Base-by-base conservation (phyloP, 148 eudicot species). In the Amaranthus hypochondriacus region DNA sequence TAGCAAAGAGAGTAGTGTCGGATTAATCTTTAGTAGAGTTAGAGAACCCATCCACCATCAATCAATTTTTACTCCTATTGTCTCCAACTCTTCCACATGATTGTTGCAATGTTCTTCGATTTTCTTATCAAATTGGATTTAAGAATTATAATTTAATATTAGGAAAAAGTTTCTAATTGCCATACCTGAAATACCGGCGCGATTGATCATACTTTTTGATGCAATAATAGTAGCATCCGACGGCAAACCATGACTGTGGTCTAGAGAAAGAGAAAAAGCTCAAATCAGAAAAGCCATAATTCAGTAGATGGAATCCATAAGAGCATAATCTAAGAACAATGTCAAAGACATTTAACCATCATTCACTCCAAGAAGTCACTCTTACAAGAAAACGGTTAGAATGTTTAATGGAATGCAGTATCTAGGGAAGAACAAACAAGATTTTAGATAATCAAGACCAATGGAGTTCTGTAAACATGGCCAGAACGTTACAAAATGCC, bases 161-260 rank as follows among this genome's bases (percentile, higher is more conserved):
- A 50, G 5, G 39, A 50, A 4, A 50, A 4, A 28, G 7, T 9
- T 55, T 46, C 7, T 7, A 67, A 18, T 9, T 56, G 63, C 48
- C 21, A 71, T 85, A 95, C 98, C 97, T 87, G 85, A 95, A 95
- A 85, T 84, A 90, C 42, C 97, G 96, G 61, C 92, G 93, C 81
- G 98, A 89, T 80, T 95, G 98, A 50, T 88, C 96, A 83, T 82
- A 95, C 81, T 95, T 95, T 79, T 85, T 90, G 61, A 95, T 95
- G 80, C 96, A 95, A 76, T 85, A 95, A 82, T 95, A 95, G 82
- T 95, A 95, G 87, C 98, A 95, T 73, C 98, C 98, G 56, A 95
- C 96, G 77, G 98, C 98, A 86, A 95, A 95, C 98, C 97, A 95
- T 80, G 98, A 90, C 72, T 90, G 71, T 68, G 97, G 96, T 89